Base-by-base conservation (phyloP, 495 filamentous ascomycete genomes). In the Platismatia glauca region DNA sequence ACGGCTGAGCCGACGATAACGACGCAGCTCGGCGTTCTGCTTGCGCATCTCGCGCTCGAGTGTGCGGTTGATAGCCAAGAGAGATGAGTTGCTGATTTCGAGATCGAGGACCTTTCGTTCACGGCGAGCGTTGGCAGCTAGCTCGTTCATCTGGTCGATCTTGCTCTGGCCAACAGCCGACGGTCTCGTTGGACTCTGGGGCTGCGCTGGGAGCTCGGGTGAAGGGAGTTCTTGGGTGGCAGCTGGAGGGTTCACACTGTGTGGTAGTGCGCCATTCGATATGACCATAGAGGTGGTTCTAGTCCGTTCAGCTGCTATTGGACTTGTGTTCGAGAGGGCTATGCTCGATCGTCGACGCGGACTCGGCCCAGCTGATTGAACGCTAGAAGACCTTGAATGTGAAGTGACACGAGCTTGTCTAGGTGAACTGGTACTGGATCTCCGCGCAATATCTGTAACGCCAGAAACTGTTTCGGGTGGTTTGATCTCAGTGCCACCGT, bases 11-110 rank as follows among this genome's bases (percentile, higher is more conserved):
- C 94, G 85, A 33, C 89, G 84, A 69, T 84, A 97, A 35, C 90
- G 81, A 34, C 93, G 85, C 43, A 99, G 72, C 72, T 99, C 93
- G 11, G 89, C 82, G 27, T 89, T 90, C 69, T 97, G 94, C 68
- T 94, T 94, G 7, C 90, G 83, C 73, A 99, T 83, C 68, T 97
- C 89, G 13, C 89, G 82, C 73, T 99, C 94, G 1, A 99, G 76
- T 0, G 90, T 91, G 56, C 91, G 83, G 69, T 99, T 99, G 74
- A 99, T 97, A n/a, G 95, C 95, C 35, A 96, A 81, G 11, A 99
- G 82, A 29, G 91, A 96, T 3, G 90, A 93, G 67, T 99, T 99
- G 64, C 89, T 95, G 63, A 99, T 99, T 70, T 99, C 89, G n/a
- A 99, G 78, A 71, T 99, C 94, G 66, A 97, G 78, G 35, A 99